Base-by-base conservation (phyloP, 2,329 filamentous ascomycete genomes). In the Alternaria sp. region DNA sequence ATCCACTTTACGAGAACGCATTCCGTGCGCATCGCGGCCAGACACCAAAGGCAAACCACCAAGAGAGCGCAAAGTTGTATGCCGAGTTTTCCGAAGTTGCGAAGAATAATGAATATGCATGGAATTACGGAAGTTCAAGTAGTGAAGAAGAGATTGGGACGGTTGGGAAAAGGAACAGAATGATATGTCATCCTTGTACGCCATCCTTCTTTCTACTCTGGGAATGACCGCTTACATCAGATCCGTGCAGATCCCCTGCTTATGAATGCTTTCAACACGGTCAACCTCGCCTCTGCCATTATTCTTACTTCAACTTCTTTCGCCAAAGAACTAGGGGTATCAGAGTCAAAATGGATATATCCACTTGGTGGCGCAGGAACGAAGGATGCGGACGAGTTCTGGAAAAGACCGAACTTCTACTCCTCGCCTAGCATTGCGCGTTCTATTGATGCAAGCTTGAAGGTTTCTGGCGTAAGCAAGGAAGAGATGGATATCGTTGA, bases 191-290 rank as follows among this genome's bases (percentile, higher is more conserved):
- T 50, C 89, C 89, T 14, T 91, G 88, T 90, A 74, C 55, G 84
- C 75, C 11, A 44, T 36, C 6, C 30, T 25, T 9, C n/a, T 30
- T 32, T 45, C 27, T 34, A n/a, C 18, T 30, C 34, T 45, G 12
- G 25, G 34, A 52, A 22, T n/a, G 6, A 8, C 20, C 18, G 45
- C 46, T 55, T 8, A 54, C 20, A 30, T 52, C 10, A 28, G 18
- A 25, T 25, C 8, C 30, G n/a, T n/a, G 30, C 49, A 90, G 88
- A 91, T 75, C 87, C 88, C 0, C 78, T 91, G 0, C 75, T 90
- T 10, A 90, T 91, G 89, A 91, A 91, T 68, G 89, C 89, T 0
- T 91, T 90, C 77, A 91, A 91, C 65, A 89, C 83, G 2, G 84
- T 91, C 36, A 91, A 91, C 61, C 78, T 91, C 14, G 85, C 88